Percentiles rank a stretch among this genome's conserved stretches.
These are phyloP conservation scores for Phialophora verrucosa DNA, from an alignment of 2,329 filamentous ascomycete species.

Conservation along the genomic window DNA sequence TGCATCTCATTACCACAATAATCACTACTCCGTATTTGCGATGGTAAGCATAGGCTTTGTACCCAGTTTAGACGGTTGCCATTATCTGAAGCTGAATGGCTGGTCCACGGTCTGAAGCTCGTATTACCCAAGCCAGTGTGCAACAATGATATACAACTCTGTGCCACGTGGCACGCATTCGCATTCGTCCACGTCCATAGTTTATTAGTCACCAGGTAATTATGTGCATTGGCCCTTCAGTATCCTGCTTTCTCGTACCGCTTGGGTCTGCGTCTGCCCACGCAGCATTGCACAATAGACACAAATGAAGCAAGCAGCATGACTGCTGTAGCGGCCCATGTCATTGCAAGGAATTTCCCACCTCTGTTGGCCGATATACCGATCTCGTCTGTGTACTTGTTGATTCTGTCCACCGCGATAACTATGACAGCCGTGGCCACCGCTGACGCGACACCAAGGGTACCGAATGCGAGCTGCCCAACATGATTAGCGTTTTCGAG, in stretches of 20 bases:
- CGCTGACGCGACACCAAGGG: slow-evolving; percentile 74
- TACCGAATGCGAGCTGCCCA: slow-evolving; percentile 57
- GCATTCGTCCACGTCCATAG: background rate
- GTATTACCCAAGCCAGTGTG: background rate
- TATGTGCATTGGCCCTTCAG: slow-evolving; percentile 4
- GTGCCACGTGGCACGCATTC: slow-evolving; percentile 1
- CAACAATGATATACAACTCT: slow-evolving; percentile 4
- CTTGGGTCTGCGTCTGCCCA: slow-evolving; percentile 22
- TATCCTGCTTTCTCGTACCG: slow-evolving; percentile 27
- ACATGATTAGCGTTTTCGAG: slow-evolving; percentile 10
- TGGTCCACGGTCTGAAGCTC: background rate
- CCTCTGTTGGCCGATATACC: slow-evolving; percentile 59
- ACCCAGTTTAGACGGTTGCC: background rate
- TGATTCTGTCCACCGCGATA: slow-evolving; percentile 60
- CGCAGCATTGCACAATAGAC: slow-evolving; percentile 41
- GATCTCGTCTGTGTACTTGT: slow-evolving; percentile 58
- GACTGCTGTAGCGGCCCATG: slow-evolving; percentile 61
- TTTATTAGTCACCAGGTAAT: background rate
- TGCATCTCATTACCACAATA: background rate
- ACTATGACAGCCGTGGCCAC: slow-evolving; percentile 69
- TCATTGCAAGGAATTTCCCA: slow-evolving; percentile 62
- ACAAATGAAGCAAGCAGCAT: slow-evolving; percentile 47
- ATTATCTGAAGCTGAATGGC: background rate
- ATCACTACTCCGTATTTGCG: background rate
- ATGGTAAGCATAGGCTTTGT: background rate